Evolutionary conservation across 1,284 basidiomycete species (phyloP).

Genomic region (Hemileia vastatrix): DNA sequence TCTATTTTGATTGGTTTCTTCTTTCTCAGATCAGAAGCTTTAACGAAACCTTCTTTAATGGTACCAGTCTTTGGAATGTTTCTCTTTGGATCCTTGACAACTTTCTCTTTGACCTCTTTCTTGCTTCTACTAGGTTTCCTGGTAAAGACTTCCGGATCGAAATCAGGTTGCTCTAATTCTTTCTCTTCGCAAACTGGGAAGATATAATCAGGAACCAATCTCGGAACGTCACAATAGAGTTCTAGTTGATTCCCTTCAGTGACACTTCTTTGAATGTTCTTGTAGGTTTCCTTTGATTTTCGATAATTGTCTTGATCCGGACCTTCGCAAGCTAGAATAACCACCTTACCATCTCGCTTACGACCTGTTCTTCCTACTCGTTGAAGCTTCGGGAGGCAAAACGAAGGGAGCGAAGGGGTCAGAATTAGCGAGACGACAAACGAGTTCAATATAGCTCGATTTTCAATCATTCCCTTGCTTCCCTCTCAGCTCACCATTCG

Average conservation of each 20-base stretch:
- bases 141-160: conserved; percentile 35
- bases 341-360: conserved; percentile 76
- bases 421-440: background rate
- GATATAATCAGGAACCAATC: conserved; percentile 67
- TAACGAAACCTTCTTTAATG: too few species aligned
- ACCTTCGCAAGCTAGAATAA: conserved; percentile 78
- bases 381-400: conserved; percentile 82
- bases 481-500: too few species aligned
- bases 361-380: conserved; percentile 93
- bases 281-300: conserved; percentile 75
- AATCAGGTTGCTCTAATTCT: conserved; percentile 51
- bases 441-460: background rate
- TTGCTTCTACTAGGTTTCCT: conserved; percentile 27
- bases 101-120: conserved; percentile 25
- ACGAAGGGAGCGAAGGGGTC: background rate
- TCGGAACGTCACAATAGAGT: conserved; percentile 79
- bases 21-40: too few species aligned
- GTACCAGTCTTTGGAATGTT: conserved; percentile 39
- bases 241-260: conserved; percentile 74
- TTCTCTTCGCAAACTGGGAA: conserved; percentile 70
- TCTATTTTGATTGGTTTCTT: too few species aligned
- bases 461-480: too few species aligned
- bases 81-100: conserved; percentile 30
- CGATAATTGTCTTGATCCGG: conserved; percentile 87
- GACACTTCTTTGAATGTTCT: conserved; percentile 79